Base-by-base conservation (phyloP, 2,329 filamentous ascomycete genomes). In the Leptosphaerulina australis region DNA sequence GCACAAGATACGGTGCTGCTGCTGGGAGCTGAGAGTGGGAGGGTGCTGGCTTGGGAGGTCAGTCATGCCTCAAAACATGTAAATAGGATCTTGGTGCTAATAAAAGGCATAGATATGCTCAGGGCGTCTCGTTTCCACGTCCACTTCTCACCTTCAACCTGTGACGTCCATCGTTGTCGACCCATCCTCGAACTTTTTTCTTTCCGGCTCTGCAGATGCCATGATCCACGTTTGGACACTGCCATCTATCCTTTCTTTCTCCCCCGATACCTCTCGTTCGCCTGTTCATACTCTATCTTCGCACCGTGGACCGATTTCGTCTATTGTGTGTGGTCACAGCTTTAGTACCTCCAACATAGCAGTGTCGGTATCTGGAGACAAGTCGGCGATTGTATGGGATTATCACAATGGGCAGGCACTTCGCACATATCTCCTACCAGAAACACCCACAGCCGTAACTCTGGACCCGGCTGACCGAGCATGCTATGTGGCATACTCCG, bases 151-250 rank as follows among this genome's bases (percentile, higher is more conserved):
- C 76, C 83, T 95, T 17, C 90, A 93, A 72, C 80, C 86, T 15
- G 85, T 97, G 21, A 91, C 89, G 18, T 87, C 85, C 67, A 77
- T 97, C 46, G 85, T 83, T 28, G 80, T 86, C 20, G 83, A 86
- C 65, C 82, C 86, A 9, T 88, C 86, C 31, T 87, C 84, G 36
- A 85, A 84, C 62, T 87, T 91, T 73, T 74, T 94, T 41, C 79
- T 94, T 40, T 90, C 88, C 1, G 90, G 87, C 30, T 93, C 90
- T 2, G 83, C 87, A 60, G 94, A 99, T 76, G 89, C 91, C 41
- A 96, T 90, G 70, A 82, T 97, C 56, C 90, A 96, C 73, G 87
- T 97, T 53, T 99, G 94, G 94, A 90, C 90, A 1, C 74, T 97
- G 43, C 80, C 88, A 3, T 81, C 82, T 18, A 82, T 97, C 9